A percentile compares a stretch with the other conserved stretches of the same genome.
phyloP scores from a whole-genome alignment of 1,284 basidiomycete genomes.

The Farysia itapuensis region DNA sequence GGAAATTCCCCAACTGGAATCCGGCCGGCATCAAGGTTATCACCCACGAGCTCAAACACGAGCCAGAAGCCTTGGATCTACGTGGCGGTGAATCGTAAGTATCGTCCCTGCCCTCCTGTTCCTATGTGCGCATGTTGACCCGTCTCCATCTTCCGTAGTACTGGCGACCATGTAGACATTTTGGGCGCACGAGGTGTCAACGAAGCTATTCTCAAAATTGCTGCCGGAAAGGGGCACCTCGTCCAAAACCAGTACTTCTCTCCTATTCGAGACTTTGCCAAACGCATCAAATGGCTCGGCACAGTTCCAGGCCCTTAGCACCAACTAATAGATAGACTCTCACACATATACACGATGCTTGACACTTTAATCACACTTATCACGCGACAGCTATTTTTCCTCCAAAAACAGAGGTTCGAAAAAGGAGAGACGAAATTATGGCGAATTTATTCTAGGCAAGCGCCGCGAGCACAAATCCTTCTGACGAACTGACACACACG shows the following conservation, averaged over 20 bases:
- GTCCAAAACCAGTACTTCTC: constrained; percentile 73
- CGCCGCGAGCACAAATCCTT: no score
- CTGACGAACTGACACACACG: no score
- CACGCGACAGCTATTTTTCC: no score
- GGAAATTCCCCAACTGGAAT: constrained; percentile 89
- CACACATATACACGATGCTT: no score
- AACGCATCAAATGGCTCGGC: constrained; percentile 40
- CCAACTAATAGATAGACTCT: no score
- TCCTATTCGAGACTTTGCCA: constrained; percentile 65
- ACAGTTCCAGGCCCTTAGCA: constrained; percentile 8
- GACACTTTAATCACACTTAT: no score
- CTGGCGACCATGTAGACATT: constrained; percentile 77
- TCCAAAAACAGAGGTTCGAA: no score
- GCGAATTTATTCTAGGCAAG: no score
- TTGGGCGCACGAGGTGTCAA: constrained; percentile 84
- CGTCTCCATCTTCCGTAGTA: no score
- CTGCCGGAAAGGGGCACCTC: constrained; percentile 66
- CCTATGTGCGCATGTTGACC: no score
- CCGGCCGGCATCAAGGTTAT: constrained; percentile 76
- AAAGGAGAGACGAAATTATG: no score
- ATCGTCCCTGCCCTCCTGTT: no score
- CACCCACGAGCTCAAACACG: constrained; percentile 88
- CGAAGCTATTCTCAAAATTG: constrained; percentile 85
- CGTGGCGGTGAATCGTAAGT: constrained; percentile 83
- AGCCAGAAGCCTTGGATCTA: constrained; percentile 73